Percentiles rank a stretch among this genome's conserved stretches.
Conservation (phyloP, 352 stramenopile species). For the Phytophthora hybrid region DNA sequence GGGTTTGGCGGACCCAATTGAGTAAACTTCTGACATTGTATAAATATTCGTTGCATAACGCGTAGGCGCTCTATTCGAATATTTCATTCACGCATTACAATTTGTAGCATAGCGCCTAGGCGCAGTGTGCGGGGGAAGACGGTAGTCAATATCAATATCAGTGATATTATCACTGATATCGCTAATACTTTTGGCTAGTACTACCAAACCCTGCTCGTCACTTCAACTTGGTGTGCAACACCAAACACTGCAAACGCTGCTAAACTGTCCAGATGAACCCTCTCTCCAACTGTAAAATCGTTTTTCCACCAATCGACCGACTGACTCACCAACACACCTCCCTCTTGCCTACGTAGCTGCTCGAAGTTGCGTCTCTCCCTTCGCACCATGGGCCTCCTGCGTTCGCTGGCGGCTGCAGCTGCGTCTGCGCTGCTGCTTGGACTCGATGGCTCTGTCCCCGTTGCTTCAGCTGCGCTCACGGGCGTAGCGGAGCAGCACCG, state of each 20-base stretch:
- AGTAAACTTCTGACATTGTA: too few relatives aligned
- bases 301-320: background rate
- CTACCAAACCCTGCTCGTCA: too few relatives aligned
- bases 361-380: constrained; percentile 21
- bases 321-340: background rate
- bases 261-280: background rate
- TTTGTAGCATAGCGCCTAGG: too few relatives aligned
- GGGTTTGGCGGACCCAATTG: too few relatives aligned
- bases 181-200: too few relatives aligned
- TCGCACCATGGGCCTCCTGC: constrained; percentile 30
- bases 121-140: too few relatives aligned
- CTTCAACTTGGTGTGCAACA: background rate
- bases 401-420: constrained; percentile 28
- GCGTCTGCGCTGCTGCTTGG: constrained; percentile 36
- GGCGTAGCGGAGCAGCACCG: constrained; percentile 47
- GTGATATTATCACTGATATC: too few relatives aligned
- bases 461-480: constrained; percentile 8
- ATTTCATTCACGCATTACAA: too few relatives aligned
- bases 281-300: background rate
- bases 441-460: constrained; percentile 15
- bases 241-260: background rate
- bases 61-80: too few relatives aligned
- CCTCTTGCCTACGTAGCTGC: constrained; percentile 7
- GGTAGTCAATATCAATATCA: too few relatives aligned
- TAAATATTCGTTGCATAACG: too few relatives aligned